Evolutionary conservation across 2,329 filamentous ascomycete species (phyloP).

Genomic region (Sclerotinia borealis): DNA sequence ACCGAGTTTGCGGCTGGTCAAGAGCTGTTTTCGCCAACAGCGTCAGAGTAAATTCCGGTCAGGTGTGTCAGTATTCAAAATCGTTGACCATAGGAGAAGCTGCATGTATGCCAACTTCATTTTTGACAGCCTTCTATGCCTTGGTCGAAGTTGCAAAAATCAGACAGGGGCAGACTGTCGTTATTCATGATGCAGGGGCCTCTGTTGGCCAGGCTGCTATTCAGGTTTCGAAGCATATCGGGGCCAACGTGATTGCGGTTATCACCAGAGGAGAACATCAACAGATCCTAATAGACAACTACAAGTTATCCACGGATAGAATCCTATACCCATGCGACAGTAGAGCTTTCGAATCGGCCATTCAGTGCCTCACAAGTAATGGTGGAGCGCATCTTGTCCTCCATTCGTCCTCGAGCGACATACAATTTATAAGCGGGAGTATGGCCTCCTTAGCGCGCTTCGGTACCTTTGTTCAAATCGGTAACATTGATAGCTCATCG

Average conservation of each 20-base stretch:
- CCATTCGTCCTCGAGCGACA: slow-evolving; percentile 21
- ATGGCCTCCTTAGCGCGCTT: neutral
- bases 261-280: slow-evolving; percentile 19
- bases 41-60: slow-evolving; percentile 20
- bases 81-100: slow-evolving; percentile 21
- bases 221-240: slow-evolving; percentile 24
- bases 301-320: neutral
- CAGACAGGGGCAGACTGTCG: slow-evolving; percentile 25
- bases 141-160: slow-evolving; percentile 25
- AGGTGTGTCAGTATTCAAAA: slow-evolving; percentile 18
- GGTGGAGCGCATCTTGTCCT: slow-evolving; percentile 29
- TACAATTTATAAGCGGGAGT: slow-evolving; percentile 22
- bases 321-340: neutral
- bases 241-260: slow-evolving; percentile 28
- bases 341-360: slow-evolving; percentile 21
- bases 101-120: slow-evolving; percentile 23
- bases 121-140: slow-evolving; percentile 25
- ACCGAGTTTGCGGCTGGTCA: slow-evolving; percentile 28
- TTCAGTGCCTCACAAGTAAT: slow-evolving; percentile 21
- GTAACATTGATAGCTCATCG: neutral
- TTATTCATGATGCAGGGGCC: slow-evolving; percentile 34
- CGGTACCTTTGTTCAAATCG: neutral
- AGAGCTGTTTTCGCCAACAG: slow-evolving; percentile 23
- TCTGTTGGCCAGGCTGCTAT: slow-evolving; percentile 34
- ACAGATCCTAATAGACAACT: slow-evolving; percentile 18